Base-by-base conservation (phyloP, 352 stramenopile genomes). In the Pythium scleroteichum region DNA sequence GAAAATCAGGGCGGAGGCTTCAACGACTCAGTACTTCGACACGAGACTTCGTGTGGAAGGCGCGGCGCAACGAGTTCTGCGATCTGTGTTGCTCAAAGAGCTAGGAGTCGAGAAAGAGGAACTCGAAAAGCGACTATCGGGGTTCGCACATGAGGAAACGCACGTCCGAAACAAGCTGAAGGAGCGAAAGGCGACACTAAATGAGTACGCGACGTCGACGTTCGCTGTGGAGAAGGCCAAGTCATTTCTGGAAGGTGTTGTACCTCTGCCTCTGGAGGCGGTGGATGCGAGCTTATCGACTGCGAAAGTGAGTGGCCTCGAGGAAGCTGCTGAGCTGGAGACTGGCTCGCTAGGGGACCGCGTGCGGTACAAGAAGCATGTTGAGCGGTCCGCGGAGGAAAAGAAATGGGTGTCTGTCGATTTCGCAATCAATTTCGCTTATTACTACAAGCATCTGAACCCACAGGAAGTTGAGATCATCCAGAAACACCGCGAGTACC, bases 381-480 rank as follows among this genome's bases (percentile, higher is more conserved):
- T 14, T 0, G 58, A 83, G 19, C 76, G 81, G 16, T 67, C 75
- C 0, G 20, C 32, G 0, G 82, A 90, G 40, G 82, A 94, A 48
- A 92, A 87, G 42, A 55, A 64, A 7, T 94, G 85, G 85, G 66
- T 94, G 1, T 53, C 62, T 0, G 44, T 94, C 35, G 85, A 94
- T 57, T 89, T 90, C 33, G 41, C 70, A 42, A 42, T 79, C 1
- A 78, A 86, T 38, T 82, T 85, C 19, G 75, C 79, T 13, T 73
- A 78, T 48, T 94, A 92, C 52, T 88, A 90, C 68, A 88, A 90
- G 47, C 55, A 72, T 45, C 27, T 89, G 4, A 50, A 66, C 17
- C 35, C 72, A 0, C 60, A 74, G 16, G 78, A 92, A 39, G 74
- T 88, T 0, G 82, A 94, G 19, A 71, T 84, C 19, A 79, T 89